Evolutionary conservation across 208 protist genomes (phyloP).

Genomic region (Leishmania arabica): DNA sequence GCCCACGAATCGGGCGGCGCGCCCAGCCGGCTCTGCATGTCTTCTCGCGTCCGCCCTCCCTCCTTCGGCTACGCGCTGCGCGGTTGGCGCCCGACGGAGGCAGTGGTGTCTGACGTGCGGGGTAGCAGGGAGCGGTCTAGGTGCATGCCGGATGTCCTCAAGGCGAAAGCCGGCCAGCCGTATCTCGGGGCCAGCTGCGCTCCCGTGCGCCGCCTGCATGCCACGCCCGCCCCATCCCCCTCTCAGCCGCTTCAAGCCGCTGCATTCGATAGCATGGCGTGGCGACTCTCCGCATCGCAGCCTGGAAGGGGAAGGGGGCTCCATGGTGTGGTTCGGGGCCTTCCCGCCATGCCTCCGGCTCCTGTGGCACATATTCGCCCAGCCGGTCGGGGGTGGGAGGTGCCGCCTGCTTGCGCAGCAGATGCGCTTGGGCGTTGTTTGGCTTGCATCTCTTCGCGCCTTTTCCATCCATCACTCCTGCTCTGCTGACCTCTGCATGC

Average conservation of each 20-base stretch:
- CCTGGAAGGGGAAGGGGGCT: neutral
- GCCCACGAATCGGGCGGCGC: neutral
- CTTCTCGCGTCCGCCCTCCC: too few relatives aligned
- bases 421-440: too few relatives aligned
- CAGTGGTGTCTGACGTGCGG: neutral
- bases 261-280: neutral
- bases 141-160: neutral
- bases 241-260: neutral
- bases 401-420: neutral
- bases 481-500: constrained; percentile 1
- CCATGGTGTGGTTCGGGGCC: neutral
- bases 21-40: neutral
- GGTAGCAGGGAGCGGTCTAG: neutral
- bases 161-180: neutral
- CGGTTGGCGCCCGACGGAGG: neutral
- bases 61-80: neutral
- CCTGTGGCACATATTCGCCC: neutral
- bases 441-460: neutral
- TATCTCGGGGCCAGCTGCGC: neutral
- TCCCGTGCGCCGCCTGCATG: neutral
- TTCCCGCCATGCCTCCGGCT: neutral
- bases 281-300: neutral
- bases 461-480: constrained; percentile 5
- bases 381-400: neutral
- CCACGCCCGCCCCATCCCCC: neutral